A percentile compares a stretch with the other conserved stretches of the same genome.
phyloP scores from a whole-genome alignment of 202 grass and related monocot species.

The Brachypodium distachyon region DNA sequence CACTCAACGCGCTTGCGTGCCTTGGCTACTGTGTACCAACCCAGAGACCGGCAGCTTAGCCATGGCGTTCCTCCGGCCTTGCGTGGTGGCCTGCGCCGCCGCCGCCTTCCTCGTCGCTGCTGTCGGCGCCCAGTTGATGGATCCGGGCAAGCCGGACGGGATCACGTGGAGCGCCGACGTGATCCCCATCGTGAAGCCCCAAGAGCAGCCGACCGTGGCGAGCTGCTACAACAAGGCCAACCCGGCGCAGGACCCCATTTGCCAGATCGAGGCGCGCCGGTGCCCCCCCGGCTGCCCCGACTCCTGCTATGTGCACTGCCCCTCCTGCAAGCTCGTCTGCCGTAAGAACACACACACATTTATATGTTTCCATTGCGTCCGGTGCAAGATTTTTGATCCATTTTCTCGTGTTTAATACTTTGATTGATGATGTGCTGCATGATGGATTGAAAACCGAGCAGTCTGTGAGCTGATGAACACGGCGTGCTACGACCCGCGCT shows the following conservation, averaged over 20 bases:
- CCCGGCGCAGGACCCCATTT: not conserved
- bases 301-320: conserved; percentile 50
- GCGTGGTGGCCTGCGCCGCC: not conserved
- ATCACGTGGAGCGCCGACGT: conserved; percentile 2
- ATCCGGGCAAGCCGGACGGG: not conserved
- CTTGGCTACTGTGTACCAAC: too few species aligned
- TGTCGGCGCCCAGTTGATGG: not conserved
- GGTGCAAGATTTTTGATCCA: not conserved
- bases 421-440: not conserved
- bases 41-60: not conserved
- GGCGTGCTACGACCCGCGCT: conserved; percentile 73
- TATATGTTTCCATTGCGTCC: not conserved
- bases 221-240: conserved; percentile 31
- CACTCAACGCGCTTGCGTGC: not conserved
- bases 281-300: conserved; percentile 37
- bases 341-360: not conserved
- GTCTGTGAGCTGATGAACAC: conserved; percentile 46
- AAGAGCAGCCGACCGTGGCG: not conserved
- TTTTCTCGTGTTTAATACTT: too few species aligned
- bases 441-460: not conserved
- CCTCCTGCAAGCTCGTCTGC: conserved; percentile 55
- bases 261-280: not conserved
- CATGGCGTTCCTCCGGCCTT: conserved; percentile 10
- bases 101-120: not conserved
- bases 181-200: conserved; percentile 24